Evolutionary conservation across 306 rosid species (phyloP).

Genomic region (Prunus davidiana): DNA sequence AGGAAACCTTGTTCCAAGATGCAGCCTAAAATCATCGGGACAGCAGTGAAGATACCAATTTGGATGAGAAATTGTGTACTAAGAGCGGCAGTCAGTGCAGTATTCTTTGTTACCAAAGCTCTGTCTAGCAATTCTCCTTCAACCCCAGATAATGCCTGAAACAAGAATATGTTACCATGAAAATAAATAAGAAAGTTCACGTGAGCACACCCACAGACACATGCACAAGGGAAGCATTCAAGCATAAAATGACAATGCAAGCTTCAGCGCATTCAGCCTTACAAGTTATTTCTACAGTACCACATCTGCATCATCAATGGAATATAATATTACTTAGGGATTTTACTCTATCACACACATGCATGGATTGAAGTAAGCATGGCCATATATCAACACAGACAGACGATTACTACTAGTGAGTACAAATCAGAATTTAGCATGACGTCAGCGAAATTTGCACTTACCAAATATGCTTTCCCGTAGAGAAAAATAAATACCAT

Average conservation of each 20-base stretch:
- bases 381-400: not conserved
- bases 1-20: slow-evolving; percentile 88
- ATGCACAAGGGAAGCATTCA: not conserved
- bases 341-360: not conserved
- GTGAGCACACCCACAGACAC: not conserved
- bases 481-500: slow-evolving; percentile 81
- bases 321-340: not conserved
- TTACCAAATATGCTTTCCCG: slow-evolving; percentile 80
- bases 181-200: not conserved
- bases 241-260: not conserved
- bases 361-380: not conserved
- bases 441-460: slow-evolving; percentile 26
- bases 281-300: not conserved
- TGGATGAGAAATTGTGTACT: slow-evolving; percentile 85
- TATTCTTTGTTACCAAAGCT: slow-evolving; percentile 53
- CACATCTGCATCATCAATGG: not conserved
- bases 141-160: slow-evolving; percentile 92
- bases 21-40: slow-evolving; percentile 83
- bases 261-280: not conserved
- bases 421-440: not conserved
- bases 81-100: slow-evolving; percentile 72
- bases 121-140: slow-evolving; percentile 57
- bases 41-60: slow-evolving; percentile 85
- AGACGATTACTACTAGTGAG: not conserved
- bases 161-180: slow-evolving; percentile 5